Evolutionary conservation across 164 flowering plant species (phyloP).

Genomic region (Vitis cinerea): DNA sequence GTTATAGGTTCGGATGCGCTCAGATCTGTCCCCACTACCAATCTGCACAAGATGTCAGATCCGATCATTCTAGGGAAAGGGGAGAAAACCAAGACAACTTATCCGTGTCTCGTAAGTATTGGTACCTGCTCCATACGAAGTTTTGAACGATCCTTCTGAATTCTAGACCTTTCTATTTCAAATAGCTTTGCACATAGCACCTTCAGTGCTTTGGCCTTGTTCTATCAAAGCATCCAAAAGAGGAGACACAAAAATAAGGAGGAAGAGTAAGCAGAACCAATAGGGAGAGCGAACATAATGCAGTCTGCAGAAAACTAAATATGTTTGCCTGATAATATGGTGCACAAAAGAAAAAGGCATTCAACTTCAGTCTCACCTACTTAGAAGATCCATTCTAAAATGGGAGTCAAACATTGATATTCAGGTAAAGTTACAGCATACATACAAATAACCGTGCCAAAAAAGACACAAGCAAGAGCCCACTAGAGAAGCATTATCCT

Average conservation of each 20-base stretch:
- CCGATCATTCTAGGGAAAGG: not conserved
- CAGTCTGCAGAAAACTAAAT: not conserved
- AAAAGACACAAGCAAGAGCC: too few species aligned
- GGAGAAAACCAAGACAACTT: not conserved
- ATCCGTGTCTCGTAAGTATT: not conserved
- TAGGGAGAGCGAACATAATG: not conserved
- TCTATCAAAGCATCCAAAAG: slow-evolving; percentile 36
- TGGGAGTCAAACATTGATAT: too few species aligned
- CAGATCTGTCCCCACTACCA: slow-evolving; percentile 99
- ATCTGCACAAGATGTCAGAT: slow-evolving; percentile 46
- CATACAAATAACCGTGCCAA: too few species aligned
- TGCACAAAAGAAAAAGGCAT: not conserved
- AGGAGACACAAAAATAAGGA: not conserved
- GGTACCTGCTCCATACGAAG: slow-evolving; percentile 89
- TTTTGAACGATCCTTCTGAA: slow-evolving; percentile 60
- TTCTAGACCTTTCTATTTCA: slow-evolving; percentile 77
- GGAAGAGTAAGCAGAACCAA: not conserved
- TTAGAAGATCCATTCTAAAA: too few species aligned
- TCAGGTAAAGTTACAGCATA: too few species aligned
- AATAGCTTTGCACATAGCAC: slow-evolving; percentile 84
- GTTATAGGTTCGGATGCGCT: slow-evolving; percentile 92
- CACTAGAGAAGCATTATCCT: too few species aligned
- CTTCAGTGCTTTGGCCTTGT: slow-evolving; percentile 92
- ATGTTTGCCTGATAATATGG: not conserved
- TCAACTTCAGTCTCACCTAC: too few species aligned